These are phyloP conservation scores for Calonectria naviculata DNA, from an alignment of 2,329 filamentous ascomycete genomes.

Conservation along the genomic window DNA sequence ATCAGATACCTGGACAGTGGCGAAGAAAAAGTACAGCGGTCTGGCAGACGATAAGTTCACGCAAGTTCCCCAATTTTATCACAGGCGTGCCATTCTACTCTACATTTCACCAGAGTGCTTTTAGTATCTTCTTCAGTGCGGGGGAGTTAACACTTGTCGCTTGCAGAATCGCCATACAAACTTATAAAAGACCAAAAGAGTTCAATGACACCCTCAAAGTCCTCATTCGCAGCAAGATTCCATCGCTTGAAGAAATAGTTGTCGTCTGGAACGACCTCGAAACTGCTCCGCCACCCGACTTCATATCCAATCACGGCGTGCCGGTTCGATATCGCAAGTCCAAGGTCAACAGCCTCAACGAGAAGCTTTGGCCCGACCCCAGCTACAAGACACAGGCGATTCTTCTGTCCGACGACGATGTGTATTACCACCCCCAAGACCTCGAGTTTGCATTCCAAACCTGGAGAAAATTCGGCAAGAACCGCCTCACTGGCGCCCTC, in stretches of 20 bases:
- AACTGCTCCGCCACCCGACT: slow-evolving; percentile 40
- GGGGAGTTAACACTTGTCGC: not conserved
- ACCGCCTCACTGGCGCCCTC: slow-evolving; percentile 49
- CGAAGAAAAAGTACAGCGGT: slow-evolving; percentile 36
- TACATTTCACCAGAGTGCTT: not conserved
- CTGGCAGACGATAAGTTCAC: slow-evolving; percentile 46
- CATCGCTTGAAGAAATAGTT: slow-evolving; percentile 50
- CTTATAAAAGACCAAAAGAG: slow-evolving; percentile 48
- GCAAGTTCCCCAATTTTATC: slow-evolving; percentile 26
- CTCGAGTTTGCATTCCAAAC: slow-evolving; percentile 54
- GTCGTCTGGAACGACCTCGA: slow-evolving; percentile 52
- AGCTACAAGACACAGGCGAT: slow-evolving; percentile 51
- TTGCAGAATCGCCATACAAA: slow-evolving; percentile 50
- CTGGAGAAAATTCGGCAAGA: slow-evolving; percentile 52
- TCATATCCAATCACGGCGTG: slow-evolving; percentile 44
- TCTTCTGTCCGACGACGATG: slow-evolving; percentile 53
- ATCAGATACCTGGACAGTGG: slow-evolving; percentile 31
- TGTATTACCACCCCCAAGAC: slow-evolving; percentile 51
- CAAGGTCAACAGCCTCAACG: slow-evolving; percentile 48
- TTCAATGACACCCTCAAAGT: slow-evolving; percentile 44
- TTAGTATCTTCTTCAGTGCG: not conserved
- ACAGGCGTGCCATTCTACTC: not conserved
- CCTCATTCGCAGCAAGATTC: slow-evolving; percentile 44
- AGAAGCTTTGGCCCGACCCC: slow-evolving; percentile 50
- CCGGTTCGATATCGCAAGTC: slow-evolving; percentile 48